Conservation (phyloP, 2,329 filamentous ascomycete species). For the Alternaria metachromatica region DNA sequence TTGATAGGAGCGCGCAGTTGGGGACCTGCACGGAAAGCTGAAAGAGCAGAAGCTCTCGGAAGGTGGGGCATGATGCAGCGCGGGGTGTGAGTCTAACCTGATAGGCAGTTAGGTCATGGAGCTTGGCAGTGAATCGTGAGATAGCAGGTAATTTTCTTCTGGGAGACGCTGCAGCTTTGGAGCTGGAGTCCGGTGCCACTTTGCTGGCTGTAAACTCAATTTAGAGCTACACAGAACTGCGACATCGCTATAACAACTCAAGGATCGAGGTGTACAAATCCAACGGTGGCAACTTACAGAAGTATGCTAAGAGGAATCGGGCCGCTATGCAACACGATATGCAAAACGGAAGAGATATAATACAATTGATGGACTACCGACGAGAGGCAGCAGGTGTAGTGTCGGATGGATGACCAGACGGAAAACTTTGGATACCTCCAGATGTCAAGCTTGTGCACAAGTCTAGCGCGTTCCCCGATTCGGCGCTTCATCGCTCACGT, state of each 20-base stretch:
- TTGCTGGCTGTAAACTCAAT: conserved; percentile 5
- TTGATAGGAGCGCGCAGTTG: conserved; percentile 48
- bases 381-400: conserved; percentile 14
- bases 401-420: conserved; percentile 24
- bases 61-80: conserved; percentile 39
- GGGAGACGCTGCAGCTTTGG: background rate
- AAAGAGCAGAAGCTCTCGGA: conserved; percentile 39
- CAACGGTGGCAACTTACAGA: conserved; percentile 12
- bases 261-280: background rate
- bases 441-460: conserved; percentile 27
- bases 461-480: conserved; percentile 22
- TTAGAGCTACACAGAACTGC: background rate
- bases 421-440: conserved; percentile 30
- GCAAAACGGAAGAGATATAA: conserved; percentile 29
- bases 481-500: conserved; percentile 12
- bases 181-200: conserved; percentile 8
- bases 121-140: conserved; percentile 23
- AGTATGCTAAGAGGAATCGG: conserved; percentile 45
- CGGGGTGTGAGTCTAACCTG: conserved; percentile 29
- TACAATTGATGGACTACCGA: conserved; percentile 29
- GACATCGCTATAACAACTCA: conserved; percentile 13
- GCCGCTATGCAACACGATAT: conserved; percentile 38
- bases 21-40: conserved; percentile 41
- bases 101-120: conserved; percentile 22
- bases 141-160: conserved; percentile 8